Evolutionary conservation across 352 stramenopile species (phyloP), one percentile per base, ranked within the genome.

Genomic region (Pythium pectinolyticum): DNA sequence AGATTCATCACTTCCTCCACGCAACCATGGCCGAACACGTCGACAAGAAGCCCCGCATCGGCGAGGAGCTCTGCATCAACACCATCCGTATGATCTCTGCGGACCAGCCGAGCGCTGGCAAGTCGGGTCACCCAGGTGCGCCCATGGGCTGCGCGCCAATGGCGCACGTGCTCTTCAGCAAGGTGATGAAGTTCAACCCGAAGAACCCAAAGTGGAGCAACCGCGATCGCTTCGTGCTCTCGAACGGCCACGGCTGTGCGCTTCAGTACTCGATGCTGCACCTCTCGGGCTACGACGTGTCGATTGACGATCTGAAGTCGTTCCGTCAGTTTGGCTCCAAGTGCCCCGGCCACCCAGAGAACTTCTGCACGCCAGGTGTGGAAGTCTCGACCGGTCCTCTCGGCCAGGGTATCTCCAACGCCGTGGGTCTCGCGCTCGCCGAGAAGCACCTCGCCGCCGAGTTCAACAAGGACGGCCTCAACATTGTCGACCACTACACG

Each of bases 211-310:
- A 84, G 69, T 95, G 87, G 89, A 94, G 86, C 76, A 98, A 98
- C 78, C 95, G 97, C 41, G 97, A 99, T 86, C 96, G 97, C 71
- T 99, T 99, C 75, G 95, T 99, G 54, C 86, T 99, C 52, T 98
- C 90, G 50, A 99, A 99, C 77, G 98, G 98, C 61, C 98, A 99
- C 80, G 95, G 92, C 31, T 99, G 97, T 81, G 97, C 97, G 34
- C 87, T 99, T 55, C 96, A 99, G 76, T 99, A 99, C 86, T 92
- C 88, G 45, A 99, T 99, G 97, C 86, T 99, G 60, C 95, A 99
- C 78, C 86, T 99, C 30, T 97, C 90, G 47, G 98, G 97, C 57
- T 98, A 96, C 80, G 90, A 97, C 69, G 69, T 98, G 22, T 82
- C 84, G 30, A 83, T 99, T 40, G 96, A 99, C n/a, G 95, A 99